Base-by-base conservation (phyloP, 176 grass and related monocot species). In the Bromus sterilis region DNA sequence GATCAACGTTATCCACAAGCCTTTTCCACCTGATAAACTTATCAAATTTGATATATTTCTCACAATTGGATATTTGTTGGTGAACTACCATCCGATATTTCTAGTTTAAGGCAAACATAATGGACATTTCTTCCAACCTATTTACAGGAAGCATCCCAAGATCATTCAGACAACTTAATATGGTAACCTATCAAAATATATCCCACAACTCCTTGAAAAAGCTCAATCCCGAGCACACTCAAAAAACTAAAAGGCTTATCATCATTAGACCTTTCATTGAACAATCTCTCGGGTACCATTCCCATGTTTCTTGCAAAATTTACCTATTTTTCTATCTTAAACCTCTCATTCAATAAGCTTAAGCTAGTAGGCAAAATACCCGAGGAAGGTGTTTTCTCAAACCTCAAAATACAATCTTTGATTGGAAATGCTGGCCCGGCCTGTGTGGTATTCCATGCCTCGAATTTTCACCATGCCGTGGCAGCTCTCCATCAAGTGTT, bases 401-500 rank as follows among this genome's bases (percentile, higher is more conserved):
- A 36, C 4, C 31, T 66, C 63, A 66, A 16, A 0, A 36, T 66
- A 4, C 63, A 66, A 35, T 66, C 63, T 11, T 8, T 66, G 18
- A 11, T 36, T 66, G 63, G 66, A 2, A 70, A 70, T 42, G 11
- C 3, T 70, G n/a, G n/a, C n/a, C n/a, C 4, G 66, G 66, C n/a
- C 11, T 70, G 4, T 70, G 66, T 23, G 66, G 66, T 1, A 1
- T 2, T 70, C n/a, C n/a, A 0, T 11, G 11, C 2, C 66, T 70
- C 3, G 5, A 11, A 0, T 13, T 70, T 42, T 6, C 1, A 7
- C 37, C 66, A 42, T 70, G 66, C 20, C n/a, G 0, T 25, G 6
- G 42, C 1, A 42, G 2, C 6, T 5, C 8, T 15, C 36, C 0
- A 0, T 15, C 21, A 42, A 26, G 11, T 0, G 15, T 26, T 7